Base-by-base conservation (phyloP, 352 stramenopile genomes). In the Globisporangium ultimum region DNA sequence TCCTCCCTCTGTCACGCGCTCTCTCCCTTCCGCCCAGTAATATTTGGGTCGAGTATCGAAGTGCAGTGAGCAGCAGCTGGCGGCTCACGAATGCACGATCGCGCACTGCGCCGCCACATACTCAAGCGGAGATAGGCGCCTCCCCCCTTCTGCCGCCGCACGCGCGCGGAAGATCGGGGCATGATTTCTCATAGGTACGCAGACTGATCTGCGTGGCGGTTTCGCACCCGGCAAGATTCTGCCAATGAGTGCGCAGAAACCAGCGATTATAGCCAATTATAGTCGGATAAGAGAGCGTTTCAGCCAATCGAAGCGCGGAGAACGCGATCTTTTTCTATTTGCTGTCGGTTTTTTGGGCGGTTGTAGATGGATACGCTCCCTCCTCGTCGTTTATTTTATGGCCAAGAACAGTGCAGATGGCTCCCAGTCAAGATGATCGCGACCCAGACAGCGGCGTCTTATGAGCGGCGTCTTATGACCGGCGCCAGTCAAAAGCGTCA, bases 281-380 rank as follows among this genome's bases (percentile, higher is more conserved):
- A 43, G 49, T 9, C 17, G 17, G 17, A 21, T 21, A 17, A 22
- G 17, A 5, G 10, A 10, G 14, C 7, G n/a, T 66, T 57, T 62
- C 46, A 55, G 4, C 60, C 60, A 66, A 62, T 66, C 24, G 21
- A 9, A 28, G 3, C 12, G 1, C 41, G 14, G 13, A 18, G 50
- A 58, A 49, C 11, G 60, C 60, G 60, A 66, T 66, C 60, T 66
- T 66, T 66, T 53, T 60, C 18, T 1, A 7, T 22, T 56, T 15
- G 43, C 38, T 58, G 28, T 36, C 28, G 28, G 28, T 21, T 59
- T 45, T 50, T 38, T 40, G 28, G 38, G 17, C n/a, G 22, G 36
- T 41, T 18, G 13, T 38, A 18, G 7, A 21, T 56, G 36, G 49
- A 42, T 36, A 13, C 12, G 11, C n/a, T 41, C 28, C 24, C 13